Conservation (phyloP, 208 protist species). For the Acanthamoeba triangularis region DNA sequence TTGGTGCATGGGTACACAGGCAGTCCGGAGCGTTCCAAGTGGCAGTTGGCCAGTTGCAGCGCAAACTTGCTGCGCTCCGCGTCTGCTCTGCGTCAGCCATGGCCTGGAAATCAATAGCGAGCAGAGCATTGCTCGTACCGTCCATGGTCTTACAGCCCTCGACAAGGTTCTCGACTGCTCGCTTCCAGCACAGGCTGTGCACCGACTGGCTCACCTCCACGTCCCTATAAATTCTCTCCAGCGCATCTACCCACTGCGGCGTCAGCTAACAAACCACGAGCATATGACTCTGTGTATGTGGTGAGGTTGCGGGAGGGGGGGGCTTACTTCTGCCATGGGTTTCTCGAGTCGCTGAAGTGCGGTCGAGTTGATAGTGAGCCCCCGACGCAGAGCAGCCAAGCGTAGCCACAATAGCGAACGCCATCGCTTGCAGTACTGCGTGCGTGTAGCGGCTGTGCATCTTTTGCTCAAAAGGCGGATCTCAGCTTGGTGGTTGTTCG, state of each 20-base stretch:
- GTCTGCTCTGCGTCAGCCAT: background rate
- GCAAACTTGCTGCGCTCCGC: constrained; percentile 32
- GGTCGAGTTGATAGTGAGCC: background rate
- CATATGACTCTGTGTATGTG: background rate
- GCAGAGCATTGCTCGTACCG: background rate
- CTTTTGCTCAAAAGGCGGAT: too few species aligned
- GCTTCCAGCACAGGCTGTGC: constrained; percentile 42
- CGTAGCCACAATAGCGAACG: background rate
- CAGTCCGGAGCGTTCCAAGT: constrained; percentile 8
- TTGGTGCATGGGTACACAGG: background rate
- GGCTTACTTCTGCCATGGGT: background rate
- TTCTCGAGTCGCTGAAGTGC: background rate
- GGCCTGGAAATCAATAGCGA: too few species aligned
- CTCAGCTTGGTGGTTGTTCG: too few species aligned
- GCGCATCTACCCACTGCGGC: background rate
- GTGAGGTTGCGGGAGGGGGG: background rate
- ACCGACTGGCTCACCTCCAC: background rate
- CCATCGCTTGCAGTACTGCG: too few species aligned
- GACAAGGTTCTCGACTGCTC: constrained; percentile 3
- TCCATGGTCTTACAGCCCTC: constrained; percentile 55
- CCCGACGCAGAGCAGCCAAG: background rate
- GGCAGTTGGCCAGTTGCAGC: constrained; percentile 46
- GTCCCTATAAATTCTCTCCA: constrained; percentile 41
- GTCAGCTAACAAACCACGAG: background rate
- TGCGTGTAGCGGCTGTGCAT: too few species aligned